Evolutionary conservation across 352 stramenopile genomes (phyloP), one percentile per base, ranked within the genome.

Genomic region (Globisporangium irregulare): DNA sequence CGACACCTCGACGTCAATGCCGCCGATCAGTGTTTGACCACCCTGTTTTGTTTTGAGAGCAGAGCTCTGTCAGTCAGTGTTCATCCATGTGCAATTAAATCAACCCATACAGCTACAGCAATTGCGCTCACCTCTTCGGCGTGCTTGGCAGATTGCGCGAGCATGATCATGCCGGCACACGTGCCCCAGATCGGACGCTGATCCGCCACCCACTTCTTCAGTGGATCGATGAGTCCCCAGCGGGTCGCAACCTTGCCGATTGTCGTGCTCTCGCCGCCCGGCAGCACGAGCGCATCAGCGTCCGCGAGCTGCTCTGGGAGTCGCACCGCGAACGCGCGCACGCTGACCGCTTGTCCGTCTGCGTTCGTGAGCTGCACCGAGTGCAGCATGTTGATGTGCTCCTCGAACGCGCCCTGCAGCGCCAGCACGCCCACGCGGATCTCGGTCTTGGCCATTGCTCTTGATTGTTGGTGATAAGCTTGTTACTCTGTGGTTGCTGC

Each of bases 141-240:
- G 72, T 93, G 85, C 73, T 92, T 92, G 64, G 85, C 82, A 22
- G 80, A 86, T 59, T 87, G 70, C 62, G 96, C 84, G 38, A 99
- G 83, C 73, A 99, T 87, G 81, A 99, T 99, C 94, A 99, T 98
- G 64, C 97, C 97, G 2, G 97, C 97, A 74, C 97, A 99, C 6
- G 97, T 99, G 62, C 97, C 97, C 95, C 96, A 99, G 38, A 97
- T 97, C 18, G 96, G 96, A 8, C 80, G 74, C 29, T 80, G 65
- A 54, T 79, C 71, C 9, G 73, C 73, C 15, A 94, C 87, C 84
- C 87, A 97, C 71, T 94, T 74, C 64, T 89, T 87, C 20, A 97
- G 72, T 12, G 86, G 86, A 51, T 93, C 88, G 9, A 90, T 70
- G 32, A 96, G 74, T 1, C 89, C 89, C 79, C 81, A 94, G 56